Percentiles rank a stretch among this genome's conserved stretches.
phyloP scores from a whole-genome alignment of 768 basidiomycete genomes.

The Gymnopilus junonius region DNA sequence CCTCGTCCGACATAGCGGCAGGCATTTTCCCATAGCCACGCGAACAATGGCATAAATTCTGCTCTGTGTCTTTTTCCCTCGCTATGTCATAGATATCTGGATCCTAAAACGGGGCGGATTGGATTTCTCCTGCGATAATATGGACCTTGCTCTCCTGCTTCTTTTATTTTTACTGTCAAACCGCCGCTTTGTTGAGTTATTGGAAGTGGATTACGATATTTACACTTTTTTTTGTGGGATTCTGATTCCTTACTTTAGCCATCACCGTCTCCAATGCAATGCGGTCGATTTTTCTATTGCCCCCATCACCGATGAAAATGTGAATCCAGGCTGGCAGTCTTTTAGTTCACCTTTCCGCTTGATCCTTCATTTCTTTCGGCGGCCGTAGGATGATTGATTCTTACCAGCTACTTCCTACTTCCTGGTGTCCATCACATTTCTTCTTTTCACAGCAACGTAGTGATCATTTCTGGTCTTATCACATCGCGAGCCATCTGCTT shows the following conservation, averaged over 20 bases:
- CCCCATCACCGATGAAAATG: not conserved
- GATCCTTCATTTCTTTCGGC: not conserved
- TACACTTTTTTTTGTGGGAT: not conserved
- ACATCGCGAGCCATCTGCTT: conserved; percentile 4
- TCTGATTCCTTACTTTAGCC: not conserved
- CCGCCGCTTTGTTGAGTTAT: not conserved
- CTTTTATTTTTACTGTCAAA: conserved; percentile 8
- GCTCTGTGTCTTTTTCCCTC: conserved; percentile 17
- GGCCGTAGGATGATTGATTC: not conserved
- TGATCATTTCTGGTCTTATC: conserved; percentile 4
- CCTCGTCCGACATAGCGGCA: conserved; percentile 11
- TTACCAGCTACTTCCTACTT: not conserved
- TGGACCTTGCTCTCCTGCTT: not conserved
- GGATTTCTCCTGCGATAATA: not conserved
- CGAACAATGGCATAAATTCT: conserved; percentile 16
- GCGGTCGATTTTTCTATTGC: not conserved
- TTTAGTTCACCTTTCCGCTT: not conserved
- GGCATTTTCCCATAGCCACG: conserved; percentile 25
- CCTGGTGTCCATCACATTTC: not conserved
- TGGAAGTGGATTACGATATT: not conserved
- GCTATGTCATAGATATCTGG: conserved; percentile 17
- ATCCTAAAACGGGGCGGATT: conserved; percentile 4
- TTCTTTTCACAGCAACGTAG: conserved; percentile 1
- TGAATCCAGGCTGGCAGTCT: not conserved
- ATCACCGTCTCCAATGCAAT: not conserved